Evolutionary conservation across 345 rosid genomes (phyloP), one percentile per base, ranked within the genome.

Genomic region (Gynandropsis gynandra): DNA sequence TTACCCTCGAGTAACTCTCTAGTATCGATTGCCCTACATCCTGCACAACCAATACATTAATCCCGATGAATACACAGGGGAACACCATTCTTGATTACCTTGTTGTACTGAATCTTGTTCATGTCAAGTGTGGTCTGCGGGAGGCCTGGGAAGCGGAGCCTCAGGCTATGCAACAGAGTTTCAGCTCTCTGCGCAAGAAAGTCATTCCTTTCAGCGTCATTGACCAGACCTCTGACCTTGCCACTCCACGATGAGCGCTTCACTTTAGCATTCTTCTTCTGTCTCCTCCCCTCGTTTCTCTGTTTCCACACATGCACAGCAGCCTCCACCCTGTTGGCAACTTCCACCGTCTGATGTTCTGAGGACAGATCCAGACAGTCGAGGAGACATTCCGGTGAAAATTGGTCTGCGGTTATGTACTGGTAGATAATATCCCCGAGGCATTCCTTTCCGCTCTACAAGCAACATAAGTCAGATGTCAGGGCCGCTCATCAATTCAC

Each of bases 21-120:
- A 93, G 83, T 54, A 93, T 88, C 1, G 97, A 83, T 55, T 88
- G 95, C 42, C 99, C 99, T 43, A 93, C 95, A 76, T 93, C 99
- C 97, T 93, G 78, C 62, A 64, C 40, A 8, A 32, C 35, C 16
- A 49, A 50, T n/a, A n/a, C n/a, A n/a, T n/a, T 5, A 41, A 17
- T 27, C 54, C 47, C 21, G n/a, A 33, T 10, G 12, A 55, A 7
- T 18, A 9, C 17, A 29, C 18, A 38, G 45, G 45, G 24, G 40
- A 36, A 33, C 33, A 14, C 27, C 16, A 15, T 10, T 52, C 45
- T 15, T 3, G 6, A 32, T 16, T 66, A 80, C 96, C 94, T 75
- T 87, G 72, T 83, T 87, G 48, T 74, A 87, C 58, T 87, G 96
- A 66, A 92, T 92, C 80, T 92, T 92, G 80, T 77, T 76, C 98